Evolutionary conservation across 495 filamentous ascomycete species (phyloP).

Genomic region (Tuber melanosporum): DNA sequence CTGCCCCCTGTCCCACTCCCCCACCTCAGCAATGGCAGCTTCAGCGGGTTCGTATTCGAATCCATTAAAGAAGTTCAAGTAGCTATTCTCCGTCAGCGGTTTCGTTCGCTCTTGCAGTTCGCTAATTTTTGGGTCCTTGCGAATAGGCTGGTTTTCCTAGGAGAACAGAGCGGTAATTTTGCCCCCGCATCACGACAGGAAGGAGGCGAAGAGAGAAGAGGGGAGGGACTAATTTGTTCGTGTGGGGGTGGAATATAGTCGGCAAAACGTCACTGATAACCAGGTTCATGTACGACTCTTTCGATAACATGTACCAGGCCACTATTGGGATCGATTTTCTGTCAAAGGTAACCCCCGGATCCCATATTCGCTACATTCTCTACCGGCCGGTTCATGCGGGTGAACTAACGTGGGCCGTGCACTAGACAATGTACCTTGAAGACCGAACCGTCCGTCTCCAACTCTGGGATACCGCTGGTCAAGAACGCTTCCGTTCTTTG

Average conservation of each 20-base stretch:
- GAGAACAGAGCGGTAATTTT: slow-evolving; percentile 88
- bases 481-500: slow-evolving; percentile 91
- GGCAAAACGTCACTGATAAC: slow-evolving; percentile 98
- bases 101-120: slow-evolving; percentile 18
- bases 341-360: slow-evolving; percentile 64
- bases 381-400: background rate
- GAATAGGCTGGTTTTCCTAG: slow-evolving; percentile 82
- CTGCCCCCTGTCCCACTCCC: background rate
- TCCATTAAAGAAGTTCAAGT: slow-evolving; percentile 99
- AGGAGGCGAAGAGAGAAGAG: slow-evolving; percentile 1
- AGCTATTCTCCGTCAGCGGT: slow-evolving; percentile 38
- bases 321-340: slow-evolving; percentile 99
- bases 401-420: slow-evolving; percentile 14
- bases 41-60: slow-evolving; percentile 89
- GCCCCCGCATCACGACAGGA: slow-evolving; percentile 20
- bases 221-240: slow-evolving; percentile 22
- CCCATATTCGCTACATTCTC: slow-evolving; percentile 10
- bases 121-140: slow-evolving; percentile 24
- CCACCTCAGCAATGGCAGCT: slow-evolving; percentile 46
- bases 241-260: slow-evolving; percentile 51
- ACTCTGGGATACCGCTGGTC: slow-evolving; percentile 96
- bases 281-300: slow-evolving; percentile 99
- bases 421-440: slow-evolving; percentile 97
- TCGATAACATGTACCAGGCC: slow-evolving; percentile 99
- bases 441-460: slow-evolving; percentile 95